Evolutionary conservation across 208 protist species (phyloP).

Genomic region (Trypanosoma avium): DNA sequence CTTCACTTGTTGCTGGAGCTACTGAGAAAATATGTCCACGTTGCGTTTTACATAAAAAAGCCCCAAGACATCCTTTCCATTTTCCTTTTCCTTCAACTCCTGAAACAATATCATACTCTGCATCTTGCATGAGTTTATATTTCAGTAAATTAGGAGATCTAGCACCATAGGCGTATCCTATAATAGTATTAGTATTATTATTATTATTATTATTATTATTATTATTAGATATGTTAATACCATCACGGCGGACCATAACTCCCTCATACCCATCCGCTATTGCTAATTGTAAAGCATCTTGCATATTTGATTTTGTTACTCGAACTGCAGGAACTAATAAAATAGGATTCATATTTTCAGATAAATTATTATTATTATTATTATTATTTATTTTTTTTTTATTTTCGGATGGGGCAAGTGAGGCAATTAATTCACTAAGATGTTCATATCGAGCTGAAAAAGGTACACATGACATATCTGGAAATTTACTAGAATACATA

Average conservation of each 20-base stretch:
- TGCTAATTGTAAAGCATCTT: constrained; percentile 39
- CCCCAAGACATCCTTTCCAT: constrained; percentile 76
- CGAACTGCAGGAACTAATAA: constrained; percentile 48
- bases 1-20: constrained; percentile 72
- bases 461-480: constrained; percentile 24
- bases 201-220: background rate
- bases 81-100: constrained; percentile 85
- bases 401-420: constrained; percentile 19
- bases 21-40: constrained; percentile 69
- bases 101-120: constrained; percentile 82
- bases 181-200: constrained; percentile 11
- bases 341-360: too few species aligned
- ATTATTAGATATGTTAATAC: background rate
- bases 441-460: constrained; percentile 54
- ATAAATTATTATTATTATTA: too few species aligned
- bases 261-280: constrained; percentile 82
- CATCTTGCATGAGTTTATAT: constrained; percentile 90
- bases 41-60: constrained; percentile 74
- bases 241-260: constrained; percentile 77
- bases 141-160: constrained; percentile 83
- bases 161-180: constrained; percentile 78
- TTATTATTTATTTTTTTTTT: constrained; percentile 15
- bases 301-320: constrained; percentile 35
- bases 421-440: constrained; percentile 33
- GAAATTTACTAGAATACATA: constrained; percentile 55